Evolutionary conservation across 768 basidiomycete species (phyloP), one percentile per base, ranked within the genome.

Genomic region (Rhizopogon roseolus): DNA sequence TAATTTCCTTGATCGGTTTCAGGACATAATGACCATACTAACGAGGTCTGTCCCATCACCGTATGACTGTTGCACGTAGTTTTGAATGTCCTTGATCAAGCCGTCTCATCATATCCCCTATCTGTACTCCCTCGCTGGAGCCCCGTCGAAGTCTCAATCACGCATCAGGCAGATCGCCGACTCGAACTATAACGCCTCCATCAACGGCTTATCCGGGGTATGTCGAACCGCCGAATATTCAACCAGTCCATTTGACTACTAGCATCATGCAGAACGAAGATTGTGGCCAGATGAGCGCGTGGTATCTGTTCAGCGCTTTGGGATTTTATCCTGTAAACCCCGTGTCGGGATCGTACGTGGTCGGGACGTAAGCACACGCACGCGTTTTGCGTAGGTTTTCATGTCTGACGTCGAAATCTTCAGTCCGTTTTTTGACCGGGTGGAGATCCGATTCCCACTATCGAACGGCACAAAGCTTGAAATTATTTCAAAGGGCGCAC

Each of bases 231-330:
- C 16, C 16, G 34, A 36, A 36, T 14, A 16, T 48, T 48, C 32
- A 10, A 19, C 1, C 19, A 36, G 34, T 36, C 19, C 32, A 16
- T 36, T 48, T 22, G 7, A 46, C 45, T 19, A 16, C 14, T 32
- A 7, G 8, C 22, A 36, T 52, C 16, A 11, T 16, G 1, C 55
- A 90, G 86, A 93, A 93, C 60, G 90, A 93, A 65, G 90, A 93
- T 63, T 92, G 90, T 58, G 90, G 90, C 1, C 90, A 93, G 65
- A 93, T 93, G 90, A 89, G 86, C 60, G 87, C 90, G 0, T 93
- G 90, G 90, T 92, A 85, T 60, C 76, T 92, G 13, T 92, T 90
- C 71, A 85, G 82, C 48, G 82, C 88, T 0, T 76, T 93, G 67
- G 90, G 90, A 1, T 88, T 93, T 66, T 93, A 93, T 60, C 89